These are phyloP conservation scores for Exophiala alcalophila DNA, from an alignment of 2,329 filamentous ascomycete genomes.

Conservation along the genomic window DNA sequence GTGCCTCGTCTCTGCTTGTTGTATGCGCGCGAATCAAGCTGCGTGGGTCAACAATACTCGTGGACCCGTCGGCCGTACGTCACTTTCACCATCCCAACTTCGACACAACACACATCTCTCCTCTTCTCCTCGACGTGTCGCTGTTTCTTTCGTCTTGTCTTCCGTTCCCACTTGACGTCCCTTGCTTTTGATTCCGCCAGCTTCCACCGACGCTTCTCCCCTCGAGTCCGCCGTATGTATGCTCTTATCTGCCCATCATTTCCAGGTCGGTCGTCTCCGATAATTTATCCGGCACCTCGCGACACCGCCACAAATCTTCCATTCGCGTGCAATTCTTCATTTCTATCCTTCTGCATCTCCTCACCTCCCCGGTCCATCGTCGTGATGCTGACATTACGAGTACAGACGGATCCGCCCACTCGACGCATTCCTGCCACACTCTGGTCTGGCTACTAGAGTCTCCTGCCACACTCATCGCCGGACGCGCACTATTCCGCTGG, in stretches of 20 bases:
- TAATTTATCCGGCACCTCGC: too few species aligned
- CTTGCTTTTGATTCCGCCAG: too few species aligned
- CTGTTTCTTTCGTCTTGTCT: too few species aligned
- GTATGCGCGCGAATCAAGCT: background rate
- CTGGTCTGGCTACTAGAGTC: slow-evolving; percentile 2
- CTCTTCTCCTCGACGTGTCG: too few species aligned
- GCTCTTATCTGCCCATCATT: too few species aligned
- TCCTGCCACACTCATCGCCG: slow-evolving; percentile 1
- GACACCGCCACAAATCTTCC: too few species aligned
- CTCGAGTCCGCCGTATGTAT: background rate
- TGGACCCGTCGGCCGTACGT: slow-evolving; percentile 21
- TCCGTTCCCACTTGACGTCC: too few species aligned
- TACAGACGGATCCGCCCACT: too few species aligned
- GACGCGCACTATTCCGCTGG: background rate
- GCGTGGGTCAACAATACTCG: background rate
- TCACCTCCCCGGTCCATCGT: background rate
- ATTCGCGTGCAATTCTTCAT: background rate
- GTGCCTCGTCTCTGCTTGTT: too few species aligned
- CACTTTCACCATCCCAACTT: slow-evolving; percentile 14
- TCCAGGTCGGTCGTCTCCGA: too few species aligned
- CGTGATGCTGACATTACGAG: background rate
- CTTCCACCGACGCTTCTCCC: background rate
- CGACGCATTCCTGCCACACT: too few species aligned
- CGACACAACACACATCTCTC: background rate
- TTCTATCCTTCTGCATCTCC: background rate